Conservation (phyloP, 1,284 basidiomycete species). For the Thelephora terrestris region DNA sequence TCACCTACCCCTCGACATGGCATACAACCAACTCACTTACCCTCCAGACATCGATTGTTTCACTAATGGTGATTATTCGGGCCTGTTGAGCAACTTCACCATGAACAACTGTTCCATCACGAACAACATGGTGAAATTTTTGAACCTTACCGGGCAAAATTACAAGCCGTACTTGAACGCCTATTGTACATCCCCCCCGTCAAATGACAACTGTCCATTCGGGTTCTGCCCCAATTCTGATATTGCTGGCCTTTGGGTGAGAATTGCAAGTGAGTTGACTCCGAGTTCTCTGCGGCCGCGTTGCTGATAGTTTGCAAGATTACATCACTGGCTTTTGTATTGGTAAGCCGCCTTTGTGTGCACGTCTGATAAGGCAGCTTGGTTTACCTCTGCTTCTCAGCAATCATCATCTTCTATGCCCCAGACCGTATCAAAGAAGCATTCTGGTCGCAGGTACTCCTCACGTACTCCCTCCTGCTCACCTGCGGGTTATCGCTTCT, state of each 20-base stretch:
- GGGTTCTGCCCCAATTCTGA: constrained; percentile 10
- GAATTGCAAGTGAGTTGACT: not conserved
- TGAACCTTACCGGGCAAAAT: constrained; percentile 5
- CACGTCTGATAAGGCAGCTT: no score
- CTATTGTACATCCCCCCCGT: constrained; percentile 9
- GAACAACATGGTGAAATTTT: constrained; percentile 1
- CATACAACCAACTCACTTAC: not conserved
- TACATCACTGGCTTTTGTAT: constrained; percentile 10
- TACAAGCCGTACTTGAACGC: constrained; percentile 2
- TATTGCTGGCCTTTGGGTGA: constrained; percentile 1
- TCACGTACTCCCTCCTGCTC: constrained; percentile 1
- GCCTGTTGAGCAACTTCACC: not conserved
- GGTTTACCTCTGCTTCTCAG: not conserved
- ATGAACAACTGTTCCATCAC: not conserved
- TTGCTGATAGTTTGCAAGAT: constrained; percentile 1
- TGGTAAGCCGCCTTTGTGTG: not conserved
- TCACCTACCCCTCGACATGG: no score
- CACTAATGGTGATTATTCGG: not conserved
- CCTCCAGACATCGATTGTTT: not conserved
- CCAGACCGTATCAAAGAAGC: not conserved
- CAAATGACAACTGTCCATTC: constrained; percentile 8
- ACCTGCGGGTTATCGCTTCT: constrained; percentile 5
- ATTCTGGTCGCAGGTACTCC: not conserved
- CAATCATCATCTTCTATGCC: constrained; percentile 10
- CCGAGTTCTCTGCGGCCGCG: not conserved